Base-by-base conservation (phyloP, 2,329 filamentous ascomycete genomes). In the Botryotinia globosa region DNA sequence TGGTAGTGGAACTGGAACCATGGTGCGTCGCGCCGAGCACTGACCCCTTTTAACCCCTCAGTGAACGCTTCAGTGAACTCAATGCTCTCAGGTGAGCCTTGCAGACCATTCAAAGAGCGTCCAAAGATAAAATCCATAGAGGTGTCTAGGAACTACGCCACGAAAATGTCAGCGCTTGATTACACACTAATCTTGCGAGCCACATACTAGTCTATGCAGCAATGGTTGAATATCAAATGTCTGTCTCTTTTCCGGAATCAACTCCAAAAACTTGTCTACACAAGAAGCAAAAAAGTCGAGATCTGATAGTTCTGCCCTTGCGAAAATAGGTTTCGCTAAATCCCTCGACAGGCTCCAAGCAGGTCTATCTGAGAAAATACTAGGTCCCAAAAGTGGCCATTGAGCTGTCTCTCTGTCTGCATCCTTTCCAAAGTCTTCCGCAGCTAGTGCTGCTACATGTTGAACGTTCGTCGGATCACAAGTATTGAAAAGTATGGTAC, bases 391-490 rank as follows among this genome's bases (percentile, higher is more conserved):
- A 20, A 71, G 63, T 25, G 69, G 69, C 1, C 80, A 77, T 80
- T 84, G 84, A 16, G 81, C 77, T 2, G 80, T 74, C 72, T 84
- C 82, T 74, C 86, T 85, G 42, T 75, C 75, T 1, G 80, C 75
- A 0, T 85, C 84, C 73, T 87, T 83, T 37, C 83, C 84, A 71
- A 44, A 71, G 25, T 71, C 68, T 48, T 71, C 56, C 1, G 44
- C 18, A 6, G 56, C 56, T 32, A 37, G 37, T 39, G 68, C 58
- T 45, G 56, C 68, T 10, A 71, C 68, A 32, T 71, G 32, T n/a
- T 71, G 44, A 51, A 71, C 22, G 32, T 71, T 71, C 9, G 42
- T 39, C 29, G 42, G n/a, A 58, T 71, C 68, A 22, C 12, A 63
- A 25, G 68, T 71, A 61, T 71, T 71, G 29, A 71, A 63, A 2